Evolutionary conservation across 2,329 filamentous ascomycete genomes (phyloP), one percentile per base, ranked within the genome.

Genomic region (Exophiala phaeomuriformis): DNA sequence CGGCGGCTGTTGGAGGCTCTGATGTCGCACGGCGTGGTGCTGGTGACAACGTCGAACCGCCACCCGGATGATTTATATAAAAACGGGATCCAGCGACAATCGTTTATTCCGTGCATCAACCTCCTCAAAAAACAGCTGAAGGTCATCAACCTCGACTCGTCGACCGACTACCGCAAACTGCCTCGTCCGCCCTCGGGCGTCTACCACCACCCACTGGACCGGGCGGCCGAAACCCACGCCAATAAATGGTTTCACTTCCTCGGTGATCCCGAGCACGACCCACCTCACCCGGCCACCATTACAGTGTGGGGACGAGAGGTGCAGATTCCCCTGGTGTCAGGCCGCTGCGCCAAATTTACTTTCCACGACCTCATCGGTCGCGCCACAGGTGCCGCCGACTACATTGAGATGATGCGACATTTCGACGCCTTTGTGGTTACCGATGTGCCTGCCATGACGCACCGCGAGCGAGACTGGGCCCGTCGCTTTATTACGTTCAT

Each of bases 151-250:
- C 83, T 98, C 55, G 88, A 98, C 73, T 95, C 90, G 1, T 84
- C 85, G 3, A 98, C 90, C 36, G 93, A 98, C 71, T 98, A 98
- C 74, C 88, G 93, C 65, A 97, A 96, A 71, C 94, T 98, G 52
- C 89, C 91, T 1, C 83, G 93, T 0, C 93, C 93, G 2, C 86
- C 90, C 0, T 94, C 89, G 0, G 91, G 88, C 36, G 93, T 98
- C 12, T 98, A 97, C 71, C 88, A 97, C 73, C 84, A 89, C 54
- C 87, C 89, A 0, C 82, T 97, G 1, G 90, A 91, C 68, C 77
- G 77, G 5, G 83, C 86, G 48, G 90, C 93, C 2, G 70, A 79
- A 7, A 81, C 82, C 0, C 93, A 98, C 67, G 88, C 90, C 10
- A 83, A 95, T 62, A 91, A 91, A 69, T 98, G 93, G 93, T 96